Percentiles rank a stretch among this genome's conserved stretches.
phyloP scores from a whole-genome alignment of 1,284 basidiomycete species.

The Irpex sp. region DNA sequence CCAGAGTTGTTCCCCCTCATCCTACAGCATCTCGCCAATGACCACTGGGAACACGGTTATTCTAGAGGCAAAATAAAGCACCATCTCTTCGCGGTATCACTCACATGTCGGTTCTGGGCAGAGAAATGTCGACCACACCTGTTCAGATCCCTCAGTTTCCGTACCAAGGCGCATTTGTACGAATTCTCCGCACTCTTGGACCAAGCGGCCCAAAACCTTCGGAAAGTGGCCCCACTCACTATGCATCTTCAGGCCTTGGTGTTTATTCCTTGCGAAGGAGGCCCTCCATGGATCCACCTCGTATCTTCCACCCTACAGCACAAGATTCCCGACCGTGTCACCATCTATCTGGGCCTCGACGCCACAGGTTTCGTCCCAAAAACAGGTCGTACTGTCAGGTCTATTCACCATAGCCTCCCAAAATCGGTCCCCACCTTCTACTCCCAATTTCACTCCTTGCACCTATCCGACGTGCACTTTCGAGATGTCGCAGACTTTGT shows the following conservation, averaged over 20 bases:
- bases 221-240: background rate
- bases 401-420: background rate
- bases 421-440: background rate
- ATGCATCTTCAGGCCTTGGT: background rate
- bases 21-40: background rate
- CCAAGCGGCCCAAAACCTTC: background rate
- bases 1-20: background rate
- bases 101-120: background rate
- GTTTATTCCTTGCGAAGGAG: background rate
- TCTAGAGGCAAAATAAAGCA: background rate
- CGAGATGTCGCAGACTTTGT: background rate
- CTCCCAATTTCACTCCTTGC: background rate
- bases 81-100: background rate
- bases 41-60: background rate
- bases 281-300: background rate
- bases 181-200: background rate
- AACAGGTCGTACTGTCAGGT: background rate
- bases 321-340: background rate
- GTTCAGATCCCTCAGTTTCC: background rate
- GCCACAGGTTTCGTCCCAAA: background rate
- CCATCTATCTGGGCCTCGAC: background rate
- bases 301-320: background rate
- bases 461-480: background rate
- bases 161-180: background rate
- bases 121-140: background rate